Conservation (phyloP, 352 stramenopile species). For the Globisporangium splendens region DNA sequence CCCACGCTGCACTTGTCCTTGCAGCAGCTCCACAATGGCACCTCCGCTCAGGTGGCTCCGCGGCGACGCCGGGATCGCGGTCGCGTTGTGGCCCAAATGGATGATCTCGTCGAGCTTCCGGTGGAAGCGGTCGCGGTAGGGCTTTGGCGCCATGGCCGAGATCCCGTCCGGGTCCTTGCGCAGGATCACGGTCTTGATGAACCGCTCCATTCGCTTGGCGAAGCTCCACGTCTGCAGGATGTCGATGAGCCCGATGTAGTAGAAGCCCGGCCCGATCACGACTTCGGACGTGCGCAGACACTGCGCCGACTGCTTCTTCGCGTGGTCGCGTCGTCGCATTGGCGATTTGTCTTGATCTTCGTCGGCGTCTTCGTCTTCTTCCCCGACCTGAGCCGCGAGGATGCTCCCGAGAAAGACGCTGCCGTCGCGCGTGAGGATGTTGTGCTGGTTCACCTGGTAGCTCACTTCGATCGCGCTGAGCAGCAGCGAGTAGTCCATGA, state of each 20-base stretch:
- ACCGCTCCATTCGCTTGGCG: slow-evolving; percentile 68
- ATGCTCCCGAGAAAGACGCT: slow-evolving; percentile 47
- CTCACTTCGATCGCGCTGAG: slow-evolving; percentile 75
- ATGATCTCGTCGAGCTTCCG: slow-evolving; percentile 74
- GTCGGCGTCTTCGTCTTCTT: background rate
- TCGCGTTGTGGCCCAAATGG: slow-evolving; percentile 51
- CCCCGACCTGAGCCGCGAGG: slow-evolving; percentile 2
- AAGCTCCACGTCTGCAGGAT: slow-evolving; percentile 83
- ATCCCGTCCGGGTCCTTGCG: slow-evolving; percentile 71
- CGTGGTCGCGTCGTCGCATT: slow-evolving; percentile 3
- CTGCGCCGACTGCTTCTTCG: slow-evolving; percentile 55
- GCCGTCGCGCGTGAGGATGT: slow-evolving; percentile 58
- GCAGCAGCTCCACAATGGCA: too few relatives aligned
- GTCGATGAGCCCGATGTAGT: slow-evolving; percentile 87
- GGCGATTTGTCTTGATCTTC: too few relatives aligned
- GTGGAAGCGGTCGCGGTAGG: slow-evolving; percentile 70
- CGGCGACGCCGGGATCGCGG: slow-evolving; percentile 15
- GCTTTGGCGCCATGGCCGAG: slow-evolving; percentile 64
- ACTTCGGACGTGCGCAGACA: slow-evolving; percentile 69
- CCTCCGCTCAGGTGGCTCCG: too few relatives aligned
- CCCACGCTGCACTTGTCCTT: too few relatives aligned
- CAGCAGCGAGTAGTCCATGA: slow-evolving; percentile 87
- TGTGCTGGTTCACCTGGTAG: slow-evolving; percentile 69
- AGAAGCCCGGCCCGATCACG: slow-evolving; percentile 78
- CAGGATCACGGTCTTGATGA: slow-evolving; percentile 65